These are phyloP conservation scores for Pisolithus tinctorius DNA, from an alignment of 768 basidiomycete genomes.

Conservation along the genomic window DNA sequence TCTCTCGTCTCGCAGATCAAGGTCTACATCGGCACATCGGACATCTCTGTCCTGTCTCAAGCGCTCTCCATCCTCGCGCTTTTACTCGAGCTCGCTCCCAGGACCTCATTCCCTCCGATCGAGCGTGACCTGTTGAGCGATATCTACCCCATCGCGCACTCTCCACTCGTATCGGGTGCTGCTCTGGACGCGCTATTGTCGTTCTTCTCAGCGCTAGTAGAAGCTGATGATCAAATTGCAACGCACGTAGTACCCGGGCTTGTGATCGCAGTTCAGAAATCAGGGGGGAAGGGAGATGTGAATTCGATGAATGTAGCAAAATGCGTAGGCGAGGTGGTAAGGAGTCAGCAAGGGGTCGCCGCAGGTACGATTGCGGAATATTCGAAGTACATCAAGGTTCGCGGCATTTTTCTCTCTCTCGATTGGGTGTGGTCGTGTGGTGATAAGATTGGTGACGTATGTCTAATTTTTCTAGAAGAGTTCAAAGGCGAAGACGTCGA, in stretches of 20 bases:
- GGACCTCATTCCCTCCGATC: constrained; percentile 65
- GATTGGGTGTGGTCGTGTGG: not conserved
- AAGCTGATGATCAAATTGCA: constrained; percentile 77
- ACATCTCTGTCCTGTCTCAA: constrained; percentile 74
- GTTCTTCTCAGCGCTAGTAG: constrained; percentile 80
- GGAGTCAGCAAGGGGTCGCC: constrained; percentile 59
- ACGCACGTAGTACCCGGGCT: constrained; percentile 77
- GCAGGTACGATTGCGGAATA: constrained; percentile 84
- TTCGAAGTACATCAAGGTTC: constrained; percentile 72
- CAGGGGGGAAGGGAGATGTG: constrained; percentile 42
- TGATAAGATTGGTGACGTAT: not conserved
- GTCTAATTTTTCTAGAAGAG: constrained; percentile 28
- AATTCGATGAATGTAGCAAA: constrained; percentile 71
- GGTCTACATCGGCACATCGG: constrained; percentile 64
- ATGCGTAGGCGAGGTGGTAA: constrained; percentile 79
- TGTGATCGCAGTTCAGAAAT: constrained; percentile 59
- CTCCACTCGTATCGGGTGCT: constrained; percentile 68
- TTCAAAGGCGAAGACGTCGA: constrained; percentile 58
- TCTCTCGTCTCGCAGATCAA: constrained; percentile 69
- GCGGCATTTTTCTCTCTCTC: not conserved
- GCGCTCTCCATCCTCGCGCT: constrained; percentile 59
- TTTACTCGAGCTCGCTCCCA: constrained; percentile 62
- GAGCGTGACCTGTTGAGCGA: constrained; percentile 62
- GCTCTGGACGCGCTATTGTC: constrained; percentile 75
- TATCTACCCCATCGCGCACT: constrained; percentile 67